Evolutionary conservation across 2,329 filamentous ascomycete genomes (phyloP).

Genomic region (Tothia fuscella): DNA sequence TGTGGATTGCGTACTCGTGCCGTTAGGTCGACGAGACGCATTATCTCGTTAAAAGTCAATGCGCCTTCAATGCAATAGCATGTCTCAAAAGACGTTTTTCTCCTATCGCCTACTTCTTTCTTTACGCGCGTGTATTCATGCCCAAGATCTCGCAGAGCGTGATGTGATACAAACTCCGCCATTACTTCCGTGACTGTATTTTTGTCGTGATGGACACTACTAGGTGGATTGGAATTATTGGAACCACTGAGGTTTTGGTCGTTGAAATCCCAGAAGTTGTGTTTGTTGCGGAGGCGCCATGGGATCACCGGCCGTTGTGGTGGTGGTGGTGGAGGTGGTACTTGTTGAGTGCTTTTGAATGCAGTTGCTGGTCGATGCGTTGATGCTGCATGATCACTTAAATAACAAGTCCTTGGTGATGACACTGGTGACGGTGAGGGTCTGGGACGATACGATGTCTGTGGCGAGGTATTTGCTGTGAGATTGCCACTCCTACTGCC

Average conservation of each 20-base stretch:
- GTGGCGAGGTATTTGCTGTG: neutral
- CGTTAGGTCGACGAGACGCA: neutral
- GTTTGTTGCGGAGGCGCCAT: conserved; percentile 7
- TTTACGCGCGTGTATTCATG: conserved; percentile 6
- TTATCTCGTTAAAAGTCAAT: neutral
- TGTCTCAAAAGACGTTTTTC: neutral
- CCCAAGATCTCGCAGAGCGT: conserved; percentile 7
- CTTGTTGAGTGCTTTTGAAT: neutral
- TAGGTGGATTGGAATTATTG: conserved; percentile 1
- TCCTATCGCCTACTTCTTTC: neutral
- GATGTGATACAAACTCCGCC: conserved; percentile 3
- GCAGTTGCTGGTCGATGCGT: neutral
- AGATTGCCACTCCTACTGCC: neutral
- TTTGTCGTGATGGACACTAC: neutral
- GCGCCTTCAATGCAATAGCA: conserved; percentile 7
- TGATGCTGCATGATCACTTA: too few species aligned
- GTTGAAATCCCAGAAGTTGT: conserved; percentile 10
- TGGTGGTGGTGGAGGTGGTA: neutral
- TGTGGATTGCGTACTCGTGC: neutral
- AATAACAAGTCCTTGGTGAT: too few species aligned
- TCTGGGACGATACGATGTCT: conserved; percentile 1
- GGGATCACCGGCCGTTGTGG: conserved; percentile 1
- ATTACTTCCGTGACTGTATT: conserved; percentile 9
- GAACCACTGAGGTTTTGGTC: neutral
- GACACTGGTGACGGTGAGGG: too few species aligned